Base-by-base conservation (phyloP, 2,329 filamentous ascomycete genomes). In the Ilyonectria destructans region DNA sequence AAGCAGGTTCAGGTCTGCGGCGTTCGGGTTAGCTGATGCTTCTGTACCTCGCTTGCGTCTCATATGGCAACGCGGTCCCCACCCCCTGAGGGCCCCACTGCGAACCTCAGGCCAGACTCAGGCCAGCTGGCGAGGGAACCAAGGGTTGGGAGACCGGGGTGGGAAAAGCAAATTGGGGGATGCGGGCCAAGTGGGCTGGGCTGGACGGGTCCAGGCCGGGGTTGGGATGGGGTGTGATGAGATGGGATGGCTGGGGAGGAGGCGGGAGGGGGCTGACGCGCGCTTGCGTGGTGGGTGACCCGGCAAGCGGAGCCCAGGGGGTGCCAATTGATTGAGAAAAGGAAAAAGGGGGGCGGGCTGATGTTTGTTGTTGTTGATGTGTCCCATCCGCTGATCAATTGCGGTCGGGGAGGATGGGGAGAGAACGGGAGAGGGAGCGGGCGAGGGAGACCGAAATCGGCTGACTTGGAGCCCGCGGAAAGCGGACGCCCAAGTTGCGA, bases 1-100 rank as follows among this genome's bases (percentile, higher is more conserved):
- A 77, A 73, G 74, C 75, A 77, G 77, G 82, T 78, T 77, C 72
- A 75, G 80, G 77, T 77, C 79, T 81, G 73, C 67, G 67, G 71
- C 73, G 67, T 71, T 71, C 73, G 71, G 67, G 76, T 76, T 79
- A 77, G 77, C 73, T 73, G 75, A 76, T 71, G 74, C 72, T 75
- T 73, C 71, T 72, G 74, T 69, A 76, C 69, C 58, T 76, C 74
- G 75, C 69, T 75, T 77, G 75, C 72, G 75, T 77, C 74, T 77
- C 75, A 77, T 75, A 76, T 76, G 74, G 74, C 74, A 76, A 76
- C 74, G 73, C 69, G 70, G 69, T 65, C 64, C 62, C 59, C 58
- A 66, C 67, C 73, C 73, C 74, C 74, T 75, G 71, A 76, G 67
- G 49, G 67, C 68, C 62, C 74, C 74, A 75, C 73, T 59, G 54